A percentile compares a stretch with the other conserved stretches of the same genome.
phyloP scores from a whole-genome alignment of 257 asterid species.

The Ehretia macrophylla region DNA sequence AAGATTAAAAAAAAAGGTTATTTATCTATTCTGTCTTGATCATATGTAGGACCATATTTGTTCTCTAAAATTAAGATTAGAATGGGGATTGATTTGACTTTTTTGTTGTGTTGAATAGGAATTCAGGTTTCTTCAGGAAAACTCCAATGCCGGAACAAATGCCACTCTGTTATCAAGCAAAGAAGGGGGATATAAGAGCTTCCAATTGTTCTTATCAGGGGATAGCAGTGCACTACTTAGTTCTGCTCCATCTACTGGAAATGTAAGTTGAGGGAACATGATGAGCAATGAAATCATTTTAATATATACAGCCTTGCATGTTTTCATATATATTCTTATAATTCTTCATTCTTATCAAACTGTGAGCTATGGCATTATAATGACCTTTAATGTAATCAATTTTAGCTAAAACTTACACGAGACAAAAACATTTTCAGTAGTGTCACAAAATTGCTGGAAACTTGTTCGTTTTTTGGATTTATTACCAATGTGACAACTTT shows the following conservation, averaged over 20 bases:
- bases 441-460: too few relatives aligned
- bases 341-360: not conserved
- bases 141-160: slow-evolving; percentile 15
- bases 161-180: slow-evolving; percentile 14
- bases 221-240: slow-evolving; percentile 46
- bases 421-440: too few relatives aligned
- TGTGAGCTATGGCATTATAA: too few relatives aligned
- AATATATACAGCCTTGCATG: not conserved
- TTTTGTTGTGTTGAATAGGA: slow-evolving; percentile 21
- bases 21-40: not conserved
- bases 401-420: too few relatives aligned
- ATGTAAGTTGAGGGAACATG: slow-evolving; percentile 33
- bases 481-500: too few relatives aligned
- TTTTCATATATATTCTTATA: slow-evolving; percentile 1
- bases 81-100: not conserved
- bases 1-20: not conserved
- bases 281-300: not conserved
- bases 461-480: too few relatives aligned
- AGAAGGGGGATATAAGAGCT: slow-evolving; percentile 40
- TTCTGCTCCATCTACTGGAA: slow-evolving; percentile 36
- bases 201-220: slow-evolving; percentile 50
- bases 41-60: not conserved
- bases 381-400: too few relatives aligned
- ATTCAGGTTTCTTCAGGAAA: slow-evolving; percentile 21
- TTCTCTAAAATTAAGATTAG: too few relatives aligned